phyloP scores from a whole-genome alignment of 169 alveolate species.

The Theileria annulata region DNA sequence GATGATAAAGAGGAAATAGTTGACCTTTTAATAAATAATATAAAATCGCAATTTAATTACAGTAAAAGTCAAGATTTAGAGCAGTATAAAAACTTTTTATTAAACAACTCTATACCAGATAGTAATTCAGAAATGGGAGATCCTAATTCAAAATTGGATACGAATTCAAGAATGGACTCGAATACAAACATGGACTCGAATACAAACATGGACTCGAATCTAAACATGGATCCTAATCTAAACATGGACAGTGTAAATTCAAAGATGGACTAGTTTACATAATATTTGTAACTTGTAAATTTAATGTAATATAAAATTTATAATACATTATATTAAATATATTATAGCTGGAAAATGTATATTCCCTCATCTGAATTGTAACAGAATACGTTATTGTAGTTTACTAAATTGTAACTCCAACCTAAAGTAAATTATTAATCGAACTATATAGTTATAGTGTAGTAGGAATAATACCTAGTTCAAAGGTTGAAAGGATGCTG shows the following conservation, averaged over 20 bases:
- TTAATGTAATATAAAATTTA: not conserved
- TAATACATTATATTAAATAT: no score
- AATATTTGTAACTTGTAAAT: no score
- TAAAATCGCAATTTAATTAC: not conserved
- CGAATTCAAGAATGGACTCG: no score
- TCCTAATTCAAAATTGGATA: no score
- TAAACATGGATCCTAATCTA: no score
- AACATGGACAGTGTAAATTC: no score
- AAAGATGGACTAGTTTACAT: no score
- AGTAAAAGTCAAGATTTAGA: not conserved
- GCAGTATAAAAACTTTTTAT: not conserved
- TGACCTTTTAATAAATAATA: not conserved
- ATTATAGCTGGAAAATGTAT: slow-evolving; percentile 5
- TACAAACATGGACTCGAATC: no score
- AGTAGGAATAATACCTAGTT: not conserved
- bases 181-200: no score
- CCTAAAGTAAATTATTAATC: slow-evolving; percentile 19
- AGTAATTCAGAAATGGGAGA: not conserved
- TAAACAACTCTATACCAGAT: not conserved
- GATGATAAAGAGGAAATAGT: not conserved
- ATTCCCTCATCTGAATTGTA: slow-evolving; percentile 66
- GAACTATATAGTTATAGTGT: not conserved
- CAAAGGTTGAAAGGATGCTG: not conserved
- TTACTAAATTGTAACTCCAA: slow-evolving; percentile 57
- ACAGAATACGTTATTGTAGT: slow-evolving; percentile 32